phyloP scores from a whole-genome alignment of 2,329 filamentous ascomycete genomes.

The Byssoonygena ceratinophila region DNA sequence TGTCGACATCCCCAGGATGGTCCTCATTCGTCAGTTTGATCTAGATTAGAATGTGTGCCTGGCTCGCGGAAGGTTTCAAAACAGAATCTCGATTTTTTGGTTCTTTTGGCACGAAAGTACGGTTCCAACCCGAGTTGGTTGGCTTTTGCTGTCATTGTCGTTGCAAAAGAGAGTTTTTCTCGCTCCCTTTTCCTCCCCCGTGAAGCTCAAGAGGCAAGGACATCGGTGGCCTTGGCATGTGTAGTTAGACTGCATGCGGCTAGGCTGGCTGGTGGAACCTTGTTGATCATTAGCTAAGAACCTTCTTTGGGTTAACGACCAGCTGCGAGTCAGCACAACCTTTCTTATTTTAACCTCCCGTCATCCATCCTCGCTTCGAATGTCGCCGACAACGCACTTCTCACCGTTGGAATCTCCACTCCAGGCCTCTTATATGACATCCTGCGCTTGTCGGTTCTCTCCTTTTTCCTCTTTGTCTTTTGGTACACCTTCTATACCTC shows the following conservation, averaged over 20 bases:
- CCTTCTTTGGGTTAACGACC: too few relatives aligned
- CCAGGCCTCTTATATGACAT: slow-evolving; percentile 3
- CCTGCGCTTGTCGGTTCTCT: background rate
- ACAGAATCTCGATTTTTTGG: background rate
- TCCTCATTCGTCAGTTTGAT: background rate
- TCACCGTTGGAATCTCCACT: slow-evolving; percentile 5
- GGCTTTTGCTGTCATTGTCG: background rate
- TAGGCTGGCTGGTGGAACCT: background rate
- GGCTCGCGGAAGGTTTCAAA: slow-evolving; percentile 12
- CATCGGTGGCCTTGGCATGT: background rate
- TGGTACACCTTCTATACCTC: background rate
- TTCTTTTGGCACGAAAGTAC: too few relatives aligned
- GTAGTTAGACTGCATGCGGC: background rate
- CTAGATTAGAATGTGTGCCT: slow-evolving; percentile 8
- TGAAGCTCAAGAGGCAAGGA: too few relatives aligned
- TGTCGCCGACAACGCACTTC: slow-evolving; percentile 5
- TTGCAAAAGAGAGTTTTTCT: background rate
- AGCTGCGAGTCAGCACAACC: slow-evolving; percentile 4
- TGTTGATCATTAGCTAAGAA: slow-evolving; percentile 6
- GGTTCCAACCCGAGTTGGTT: background rate
- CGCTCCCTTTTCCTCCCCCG: too few relatives aligned
- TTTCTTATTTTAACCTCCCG: slow-evolving; percentile 13
- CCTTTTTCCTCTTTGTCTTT: background rate
- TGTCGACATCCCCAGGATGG: background rate
- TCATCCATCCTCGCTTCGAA: slow-evolving; percentile 9